phyloP scores from a whole-genome alignment of 805 yeast genomes.

The Yamadazyma scolyti region DNA sequence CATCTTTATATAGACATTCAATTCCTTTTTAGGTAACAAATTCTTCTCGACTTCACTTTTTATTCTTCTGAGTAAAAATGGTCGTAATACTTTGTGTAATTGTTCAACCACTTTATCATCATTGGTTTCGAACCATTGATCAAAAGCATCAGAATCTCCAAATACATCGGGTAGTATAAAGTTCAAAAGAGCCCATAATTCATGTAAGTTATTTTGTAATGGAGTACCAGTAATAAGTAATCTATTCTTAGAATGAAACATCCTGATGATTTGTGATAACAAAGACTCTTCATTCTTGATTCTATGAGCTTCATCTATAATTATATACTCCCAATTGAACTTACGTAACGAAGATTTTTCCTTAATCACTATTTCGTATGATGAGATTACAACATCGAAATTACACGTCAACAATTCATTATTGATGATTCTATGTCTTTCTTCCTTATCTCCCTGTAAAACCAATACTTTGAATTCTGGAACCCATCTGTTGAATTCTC shows the following conservation, averaged over 20 bases:
- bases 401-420: slow-evolving; percentile 52
- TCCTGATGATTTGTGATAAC: slow-evolving; percentile 68
- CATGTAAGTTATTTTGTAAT: slow-evolving; percentile 73
- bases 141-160: slow-evolving; percentile 68
- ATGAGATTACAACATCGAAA: slow-evolving; percentile 68
- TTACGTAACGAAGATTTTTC: slow-evolving; percentile 67
- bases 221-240: slow-evolving; percentile 81
- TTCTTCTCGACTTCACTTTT: slow-evolving; percentile 81
- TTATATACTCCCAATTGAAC: slow-evolving; percentile 71
- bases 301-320: slow-evolving; percentile 82
- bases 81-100: slow-evolving; percentile 70
- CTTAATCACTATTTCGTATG: slow-evolving; percentile 73
- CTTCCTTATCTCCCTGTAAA: slow-evolving; percentile 71
- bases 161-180: slow-evolving; percentile 77
- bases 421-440: slow-evolving; percentile 53
- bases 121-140: slow-evolving; percentile 61
- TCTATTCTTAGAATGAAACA: slow-evolving; percentile 68
- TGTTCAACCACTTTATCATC: slow-evolving; percentile 50
- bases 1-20: slow-evolving; percentile 72
- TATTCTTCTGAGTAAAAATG: slow-evolving; percentile 71
- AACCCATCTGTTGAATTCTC: slow-evolving; percentile 76
- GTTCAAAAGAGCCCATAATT: slow-evolving; percentile 76
- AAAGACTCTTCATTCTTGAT: slow-evolving; percentile 73
- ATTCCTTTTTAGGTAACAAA: slow-evolving; percentile 68
- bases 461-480: slow-evolving; percentile 72